Conservation (phyloP, 164 flowering plant species). For the Kalanchoe fedtschenkoi region DNA sequence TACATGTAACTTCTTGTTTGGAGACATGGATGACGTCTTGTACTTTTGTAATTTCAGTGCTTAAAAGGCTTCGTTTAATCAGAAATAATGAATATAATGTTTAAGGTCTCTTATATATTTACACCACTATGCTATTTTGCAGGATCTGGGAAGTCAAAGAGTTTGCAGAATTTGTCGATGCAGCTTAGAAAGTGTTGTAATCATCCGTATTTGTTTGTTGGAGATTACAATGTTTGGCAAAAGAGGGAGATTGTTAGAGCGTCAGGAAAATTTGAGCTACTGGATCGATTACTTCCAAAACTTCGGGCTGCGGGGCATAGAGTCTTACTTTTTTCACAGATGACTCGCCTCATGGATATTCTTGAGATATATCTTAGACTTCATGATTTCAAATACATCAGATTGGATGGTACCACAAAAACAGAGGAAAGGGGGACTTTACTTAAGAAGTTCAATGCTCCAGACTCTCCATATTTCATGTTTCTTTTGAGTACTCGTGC, state of each 20-base stretch:
- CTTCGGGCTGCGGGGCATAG: constrained; percentile 78
- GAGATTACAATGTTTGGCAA: constrained; percentile 59
- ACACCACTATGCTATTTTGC: constrained; percentile 14
- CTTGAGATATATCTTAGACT: constrained; percentile 69
- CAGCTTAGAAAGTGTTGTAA: constrained; percentile 98
- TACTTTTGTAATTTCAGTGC: not conserved
- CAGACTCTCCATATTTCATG: constrained; percentile 84
- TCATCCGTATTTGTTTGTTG: constrained; percentile 88
- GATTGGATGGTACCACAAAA: constrained; percentile 91
- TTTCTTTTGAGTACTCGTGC: constrained; percentile 97
- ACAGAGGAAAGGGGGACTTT: constrained; percentile 80
- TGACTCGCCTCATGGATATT: constrained; percentile 86
- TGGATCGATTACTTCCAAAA: constrained; percentile 95
- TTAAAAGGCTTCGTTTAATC: not conserved
- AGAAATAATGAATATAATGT: not conserved
- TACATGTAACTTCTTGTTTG: not conserved
- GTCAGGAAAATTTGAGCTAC: constrained; percentile 97
- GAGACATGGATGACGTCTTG: not conserved
- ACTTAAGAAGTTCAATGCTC: constrained; percentile 76
- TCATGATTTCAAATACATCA: constrained; percentile 56
- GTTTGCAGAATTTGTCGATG: constrained; percentile 85
- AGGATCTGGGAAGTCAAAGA: constrained; percentile 84
- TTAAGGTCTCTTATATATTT: not conserved
- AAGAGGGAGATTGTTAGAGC: constrained; percentile 78
- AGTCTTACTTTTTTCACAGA: constrained; percentile 88